phyloP scores from a whole-genome alignment of 1,284 basidiomycete species.

The Cerrena zonata region DNA sequence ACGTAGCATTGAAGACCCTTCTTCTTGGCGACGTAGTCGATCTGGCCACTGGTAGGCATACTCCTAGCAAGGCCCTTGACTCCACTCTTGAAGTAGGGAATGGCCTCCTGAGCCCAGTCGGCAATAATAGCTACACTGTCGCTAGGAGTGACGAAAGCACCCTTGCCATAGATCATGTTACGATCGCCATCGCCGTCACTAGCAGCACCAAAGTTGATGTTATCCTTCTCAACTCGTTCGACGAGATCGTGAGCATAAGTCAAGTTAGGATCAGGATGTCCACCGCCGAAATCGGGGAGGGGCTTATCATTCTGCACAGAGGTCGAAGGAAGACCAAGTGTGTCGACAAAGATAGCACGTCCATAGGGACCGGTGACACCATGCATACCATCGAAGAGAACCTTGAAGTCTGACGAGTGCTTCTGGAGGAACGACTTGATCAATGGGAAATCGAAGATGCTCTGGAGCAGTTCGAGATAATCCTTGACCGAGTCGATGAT shows the following conservation, averaged over 20 bases:
- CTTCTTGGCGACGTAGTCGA: slow-evolving; percentile 93
- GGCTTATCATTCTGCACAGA: slow-evolving; percentile 91
- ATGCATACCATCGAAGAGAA: slow-evolving; percentile 93
- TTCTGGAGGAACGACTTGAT: slow-evolving; percentile 86
- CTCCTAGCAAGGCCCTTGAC: slow-evolving; percentile 92
- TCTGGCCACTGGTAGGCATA: slow-evolving; percentile 96
- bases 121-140: slow-evolving; percentile 99
- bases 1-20: slow-evolving; percentile 93
- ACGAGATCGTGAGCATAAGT: slow-evolving; percentile 96
- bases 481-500: slow-evolving; percentile 93
- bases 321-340: slow-evolving; percentile 74
- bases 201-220: slow-evolving; percentile 91
- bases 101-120: slow-evolving; percentile 86
- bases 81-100: slow-evolving; percentile 94
- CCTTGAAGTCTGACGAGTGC: slow-evolving; percentile 66
- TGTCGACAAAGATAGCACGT: slow-evolving; percentile 78
- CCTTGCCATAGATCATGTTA: slow-evolving; percentile 99
- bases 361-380: slow-evolving; percentile 98
- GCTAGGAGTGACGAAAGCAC: slow-evolving; percentile 94
- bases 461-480: slow-evolving; percentile 79
- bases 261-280: slow-evolving; percentile 96
- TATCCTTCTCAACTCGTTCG: slow-evolving; percentile 81
- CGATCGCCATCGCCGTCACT: slow-evolving; percentile 96
- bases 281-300: slow-evolving; percentile 91
- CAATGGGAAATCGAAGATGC: slow-evolving; percentile 91